Evolutionary conservation across 169 alveolate genomes (phyloP).

Genomic region (Cryptosporidium felis): DNA sequence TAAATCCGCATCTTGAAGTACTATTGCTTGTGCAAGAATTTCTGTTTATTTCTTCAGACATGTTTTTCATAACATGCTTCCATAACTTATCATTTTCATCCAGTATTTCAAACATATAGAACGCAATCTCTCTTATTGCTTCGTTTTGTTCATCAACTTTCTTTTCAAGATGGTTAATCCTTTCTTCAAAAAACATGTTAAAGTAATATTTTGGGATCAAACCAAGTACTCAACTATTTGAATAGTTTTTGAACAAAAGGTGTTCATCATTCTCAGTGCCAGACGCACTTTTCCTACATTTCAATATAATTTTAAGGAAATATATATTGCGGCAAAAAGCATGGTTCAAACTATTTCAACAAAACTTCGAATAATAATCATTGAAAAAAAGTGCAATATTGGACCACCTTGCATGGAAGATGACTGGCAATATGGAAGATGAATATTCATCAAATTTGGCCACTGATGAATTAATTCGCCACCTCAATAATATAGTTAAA

Average conservation of each 20-base stretch:
- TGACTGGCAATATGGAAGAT: no score
- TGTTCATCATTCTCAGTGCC: not conserved
- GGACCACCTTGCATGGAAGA: no score
- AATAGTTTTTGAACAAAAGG: not conserved
- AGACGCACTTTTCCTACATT: not conserved
- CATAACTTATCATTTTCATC: constrained; percentile 60
- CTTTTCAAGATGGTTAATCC: constrained; percentile 11
- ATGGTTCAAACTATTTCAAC: not conserved
- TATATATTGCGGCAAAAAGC: not conserved
- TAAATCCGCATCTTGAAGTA: constrained; percentile 1
- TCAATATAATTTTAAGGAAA: no score
- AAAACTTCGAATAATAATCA: not conserved
- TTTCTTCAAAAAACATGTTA: not conserved
- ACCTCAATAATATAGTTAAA: constrained; percentile 4
- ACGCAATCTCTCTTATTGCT: constrained; percentile 36
- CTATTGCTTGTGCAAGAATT: not conserved
- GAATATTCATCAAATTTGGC: no score
- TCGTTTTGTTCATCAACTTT: constrained; percentile 50
- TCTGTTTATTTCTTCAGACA: not conserved
- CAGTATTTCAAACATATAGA: constrained; percentile 19
- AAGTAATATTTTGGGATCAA: no score
- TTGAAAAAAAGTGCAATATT: no score
- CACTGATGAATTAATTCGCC: no score
- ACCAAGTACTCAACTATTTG: no score
- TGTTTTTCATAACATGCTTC: constrained; percentile 32